Base-by-base conservation (phyloP, 805 yeast genomes). In the Sporopachydermia quercuum region DNA sequence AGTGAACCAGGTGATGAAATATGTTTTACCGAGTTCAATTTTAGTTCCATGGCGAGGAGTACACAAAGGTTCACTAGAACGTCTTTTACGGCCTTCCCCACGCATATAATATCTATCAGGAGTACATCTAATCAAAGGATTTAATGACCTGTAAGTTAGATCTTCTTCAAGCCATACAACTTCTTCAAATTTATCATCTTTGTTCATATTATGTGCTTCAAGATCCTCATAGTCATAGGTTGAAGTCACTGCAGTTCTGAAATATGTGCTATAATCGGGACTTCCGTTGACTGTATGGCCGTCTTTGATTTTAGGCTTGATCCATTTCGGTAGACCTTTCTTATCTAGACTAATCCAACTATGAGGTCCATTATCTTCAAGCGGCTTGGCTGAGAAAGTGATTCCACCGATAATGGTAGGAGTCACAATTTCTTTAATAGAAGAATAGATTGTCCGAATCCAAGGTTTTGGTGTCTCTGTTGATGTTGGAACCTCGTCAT, bases 1-100 rank as follows among this genome's bases (percentile, higher is more conserved):
- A 2, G 89, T 68, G 58, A 64, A 85, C 96, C 96, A 85, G 5
- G 89, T 76, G 39, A 82, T 57, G 51, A 86, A 85, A 49, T 82
- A 80, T 1, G 82, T 71, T 40, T 67, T 59, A 19, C 70, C 94
- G 43, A 70, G 56, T 46, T 70, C 68, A 59, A 81, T 63, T 34
- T 61, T 65, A 8, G 66, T 49, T 43, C 74, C 68, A 49, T 80
- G 87, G 23, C 62, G 64, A 8, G 95, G 96, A 15, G 82, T 71
- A 57, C 96, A 85, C 57, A 84, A 82, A n/a, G 96, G 96, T 39
- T 65, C 91, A 34, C 85, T 71, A 1, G 61, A 49, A 44, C 64
- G 65, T 40, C 62, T 58, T 47, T 74, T 74, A 15, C 16, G 41
- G 19, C 75, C 77, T 30, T 63, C 43, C 5, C 87, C 89, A 52